These are phyloP conservation scores for Pyronema omphalodes DNA, from an alignment of 495 filamentous ascomycete species.

Conservation along the genomic window DNA sequence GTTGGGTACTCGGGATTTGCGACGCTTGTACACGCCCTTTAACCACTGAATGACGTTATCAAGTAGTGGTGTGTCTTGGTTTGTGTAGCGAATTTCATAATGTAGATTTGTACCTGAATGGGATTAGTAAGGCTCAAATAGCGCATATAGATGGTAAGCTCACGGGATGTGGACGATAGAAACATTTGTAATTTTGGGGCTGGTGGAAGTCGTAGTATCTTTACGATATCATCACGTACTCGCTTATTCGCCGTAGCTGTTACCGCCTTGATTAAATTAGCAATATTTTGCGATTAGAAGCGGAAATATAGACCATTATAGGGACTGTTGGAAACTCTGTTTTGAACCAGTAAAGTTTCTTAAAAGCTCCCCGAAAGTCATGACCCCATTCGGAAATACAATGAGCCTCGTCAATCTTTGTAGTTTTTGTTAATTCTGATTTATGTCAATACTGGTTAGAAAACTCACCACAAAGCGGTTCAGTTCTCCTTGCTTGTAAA, in stretches of 20 bases:
- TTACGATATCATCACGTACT: constrained; percentile 64
- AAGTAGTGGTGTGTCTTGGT: constrained; percentile 52
- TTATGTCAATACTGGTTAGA: background rate
- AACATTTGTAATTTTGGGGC: constrained; percentile 46
- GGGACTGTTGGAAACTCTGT: constrained; percentile 62
- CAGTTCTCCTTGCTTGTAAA: constrained; percentile 68
- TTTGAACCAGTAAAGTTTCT: constrained; percentile 75
- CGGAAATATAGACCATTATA: constrained; percentile 34
- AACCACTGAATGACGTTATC: constrained; percentile 57
- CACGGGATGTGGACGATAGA: constrained; percentile 55
- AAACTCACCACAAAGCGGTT: constrained; percentile 43
- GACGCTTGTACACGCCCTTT: constrained; percentile 44
- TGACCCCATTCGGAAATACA: constrained; percentile 96
- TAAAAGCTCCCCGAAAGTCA: constrained; percentile 87
- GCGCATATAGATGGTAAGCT: background rate
- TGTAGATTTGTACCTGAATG: constrained; percentile 52
- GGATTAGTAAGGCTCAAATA: background rate
- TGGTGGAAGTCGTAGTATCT: constrained; percentile 42
- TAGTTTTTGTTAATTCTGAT: background rate
- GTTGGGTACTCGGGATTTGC: constrained; percentile 33
- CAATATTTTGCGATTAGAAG: background rate
- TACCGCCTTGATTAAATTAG: constrained; percentile 32
- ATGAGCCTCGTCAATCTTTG: constrained; percentile 70
- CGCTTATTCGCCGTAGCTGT: constrained; percentile 75
- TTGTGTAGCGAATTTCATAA: constrained; percentile 78